Percentiles rank a stretch among this genome's conserved stretches.
phyloP scores from a whole-genome alignment of 352 stramenopile genomes.

The Albugo candida region DNA sequence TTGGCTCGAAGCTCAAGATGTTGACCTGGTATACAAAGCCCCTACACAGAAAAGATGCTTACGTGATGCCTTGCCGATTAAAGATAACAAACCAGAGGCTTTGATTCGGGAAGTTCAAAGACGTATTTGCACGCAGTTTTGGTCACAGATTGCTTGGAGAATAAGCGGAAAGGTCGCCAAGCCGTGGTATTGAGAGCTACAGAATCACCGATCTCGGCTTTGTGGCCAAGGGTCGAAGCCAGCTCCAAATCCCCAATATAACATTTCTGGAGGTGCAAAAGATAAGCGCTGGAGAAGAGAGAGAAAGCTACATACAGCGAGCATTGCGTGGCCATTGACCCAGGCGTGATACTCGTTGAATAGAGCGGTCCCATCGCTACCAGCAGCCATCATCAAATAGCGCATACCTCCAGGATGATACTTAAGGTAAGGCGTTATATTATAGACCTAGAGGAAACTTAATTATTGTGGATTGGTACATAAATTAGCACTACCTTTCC shows the following conservation, averaged over 20 bases:
- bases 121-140: constrained; percentile 47
- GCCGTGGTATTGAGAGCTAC: constrained; percentile 39
- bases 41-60: constrained; percentile 8
- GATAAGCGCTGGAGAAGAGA: neutral
- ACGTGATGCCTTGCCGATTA: neutral
- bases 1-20: constrained; percentile 61
- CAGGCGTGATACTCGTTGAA: constrained; percentile 96
- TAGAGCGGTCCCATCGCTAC: constrained; percentile 86
- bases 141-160: constrained; percentile 32
- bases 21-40: constrained; percentile 46
- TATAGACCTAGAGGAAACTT: constrained; percentile 48
- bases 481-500: constrained; percentile 61
- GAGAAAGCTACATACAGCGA: constrained; percentile 22
- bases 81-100: constrained; percentile 22
- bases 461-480: neutral
- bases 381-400: constrained; percentile 82
- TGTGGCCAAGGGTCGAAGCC: neutral
- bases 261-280: constrained; percentile 28
- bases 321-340: constrained; percentile 84
- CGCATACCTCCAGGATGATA: constrained; percentile 94
- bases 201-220: constrained; percentile 8
- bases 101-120: constrained; percentile 36
- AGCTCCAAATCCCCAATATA: constrained; percentile 48
- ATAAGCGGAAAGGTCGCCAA: constrained; percentile 43
- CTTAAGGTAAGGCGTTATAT: constrained; percentile 91